These are phyloP conservation scores for Albizia julibrissin DNA, from an alignment of 306 rosid genomes.

Conservation along the genomic window DNA sequence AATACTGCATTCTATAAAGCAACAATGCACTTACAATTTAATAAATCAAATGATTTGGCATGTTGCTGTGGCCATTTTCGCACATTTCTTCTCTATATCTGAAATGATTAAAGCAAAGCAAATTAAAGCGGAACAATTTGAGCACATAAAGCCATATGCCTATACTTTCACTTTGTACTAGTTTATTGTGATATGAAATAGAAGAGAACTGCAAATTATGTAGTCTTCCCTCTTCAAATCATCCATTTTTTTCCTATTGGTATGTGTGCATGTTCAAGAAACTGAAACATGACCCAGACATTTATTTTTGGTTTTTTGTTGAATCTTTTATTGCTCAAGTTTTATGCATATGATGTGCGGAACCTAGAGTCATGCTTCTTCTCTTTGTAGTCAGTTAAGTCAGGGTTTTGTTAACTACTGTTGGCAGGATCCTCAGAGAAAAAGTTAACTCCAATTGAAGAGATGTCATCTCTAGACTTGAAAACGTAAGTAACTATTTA, in stretches of 20 bases:
- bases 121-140: not conserved
- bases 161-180: not conserved
- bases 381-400: constrained; percentile 26
- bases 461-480: constrained; percentile 79
- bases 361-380: constrained; percentile 31
- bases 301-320: not conserved
- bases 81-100: not conserved
- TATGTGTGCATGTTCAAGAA: not conserved
- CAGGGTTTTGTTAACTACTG: constrained; percentile 30
- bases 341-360: constrained; percentile 29
- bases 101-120: not conserved
- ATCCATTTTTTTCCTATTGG: not conserved
- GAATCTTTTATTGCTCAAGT: constrained; percentile 24
- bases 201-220: constrained; percentile 1
- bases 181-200: not conserved
- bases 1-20: not conserved
- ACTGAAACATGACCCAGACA: not conserved
- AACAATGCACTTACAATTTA: too few relatives aligned
- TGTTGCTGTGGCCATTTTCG: not conserved
- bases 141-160: not conserved
- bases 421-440: constrained; percentile 74
- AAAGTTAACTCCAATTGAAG: constrained; percentile 66
- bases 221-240: not conserved
- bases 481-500: constrained; percentile 71
- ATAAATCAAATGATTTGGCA: not conserved